Evolutionary conservation across 768 basidiomycete genomes (phyloP), one percentile per base, ranked within the genome.

Genomic region (Hemileccinum impolitum): DNA sequence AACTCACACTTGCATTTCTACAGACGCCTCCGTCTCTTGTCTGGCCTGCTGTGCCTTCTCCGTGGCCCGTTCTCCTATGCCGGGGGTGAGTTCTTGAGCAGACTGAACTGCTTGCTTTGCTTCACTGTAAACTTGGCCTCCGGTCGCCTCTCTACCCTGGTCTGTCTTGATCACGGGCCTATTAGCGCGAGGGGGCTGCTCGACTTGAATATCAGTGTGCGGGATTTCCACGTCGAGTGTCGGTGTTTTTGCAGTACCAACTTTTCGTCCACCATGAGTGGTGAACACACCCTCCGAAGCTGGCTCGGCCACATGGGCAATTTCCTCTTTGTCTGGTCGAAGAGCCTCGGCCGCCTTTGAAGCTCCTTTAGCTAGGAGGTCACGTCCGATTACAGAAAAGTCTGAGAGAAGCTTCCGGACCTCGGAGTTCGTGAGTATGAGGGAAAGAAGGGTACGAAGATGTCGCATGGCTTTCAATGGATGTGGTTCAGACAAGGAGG

Each of bases 341-440:
- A 93, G 72, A 44, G 65, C 67, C 28, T 81, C 78, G 7, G 90
- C 88, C 12, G 79, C 84, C 61, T 91, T 87, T 56, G 75, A 66
- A 0, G 88, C 84, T 17, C 79, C 79, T 34, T 79, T 84, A 4
- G 90, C 81, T 53, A 95, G 81, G 46, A 96, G 74, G 65, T 95
- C 92, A 36, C 91, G 85, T 0, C 89, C 88, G 42, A 91, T 82
- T 50, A 85, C 65, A 10, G 81, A 78, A 54, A 88, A 84, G 67
- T 93, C 90, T 2, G 82, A 78, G 45, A 94, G 69, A 25, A 96
- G 82, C 66, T 96, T 95, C 60, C 93, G 86, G 26, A 89, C 86
- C 71, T 95, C 90, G 0, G 89, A 86, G 72, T 99, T 99, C 63
- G 94, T 95, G 53, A 93, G 75, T 60, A 97, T 75, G 59, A 97